Conservation (phyloP, 1,284 basidiomycete genomes). For the Tausonia pullulans region DNA sequence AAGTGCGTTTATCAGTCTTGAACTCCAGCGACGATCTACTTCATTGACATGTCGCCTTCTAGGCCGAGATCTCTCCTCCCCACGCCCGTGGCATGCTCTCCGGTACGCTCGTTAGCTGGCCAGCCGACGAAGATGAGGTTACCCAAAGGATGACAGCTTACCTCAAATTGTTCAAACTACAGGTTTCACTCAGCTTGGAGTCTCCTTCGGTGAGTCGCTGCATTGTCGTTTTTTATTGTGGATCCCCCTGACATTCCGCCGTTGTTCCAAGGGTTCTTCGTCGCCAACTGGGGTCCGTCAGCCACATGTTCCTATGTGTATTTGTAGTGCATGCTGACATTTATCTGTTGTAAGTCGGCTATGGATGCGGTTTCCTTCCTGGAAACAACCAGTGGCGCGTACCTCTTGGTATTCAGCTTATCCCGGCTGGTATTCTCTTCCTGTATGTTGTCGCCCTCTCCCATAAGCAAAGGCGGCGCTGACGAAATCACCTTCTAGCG, state of each 20-base stretch:
- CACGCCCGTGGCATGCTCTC: constrained; percentile 53
- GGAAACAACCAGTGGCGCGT: constrained; percentile 42
- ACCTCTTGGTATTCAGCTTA: not conserved
- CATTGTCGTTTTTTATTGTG: no score
- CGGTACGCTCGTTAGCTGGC: constrained; percentile 20
- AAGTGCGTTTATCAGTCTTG: constrained; percentile 21
- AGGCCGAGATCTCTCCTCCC: constrained; percentile 56
- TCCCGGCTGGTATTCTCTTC: not conserved
- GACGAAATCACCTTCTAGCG: not conserved
- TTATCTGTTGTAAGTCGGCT: constrained; percentile 20
- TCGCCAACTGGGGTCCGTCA: constrained; percentile 50
- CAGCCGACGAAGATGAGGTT: no score
- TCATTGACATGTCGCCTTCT: constrained; percentile 2
- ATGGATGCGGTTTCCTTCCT: constrained; percentile 46
- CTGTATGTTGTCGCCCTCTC: no score
- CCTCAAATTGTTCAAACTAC: no score
- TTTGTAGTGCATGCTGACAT: no score
- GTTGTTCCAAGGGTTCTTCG: constrained; percentile 37
- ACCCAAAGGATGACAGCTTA: no score
- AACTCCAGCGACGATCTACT: no score
- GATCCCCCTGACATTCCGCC: no score
- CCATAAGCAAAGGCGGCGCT: not conserved
- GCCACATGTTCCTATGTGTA: no score
- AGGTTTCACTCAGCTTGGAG: constrained; percentile 44
- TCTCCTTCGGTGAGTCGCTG: constrained; percentile 22